phyloP scores from a whole-genome alignment of 129 eudicot genomes.

The Gnaphalium uliginosum region DNA sequence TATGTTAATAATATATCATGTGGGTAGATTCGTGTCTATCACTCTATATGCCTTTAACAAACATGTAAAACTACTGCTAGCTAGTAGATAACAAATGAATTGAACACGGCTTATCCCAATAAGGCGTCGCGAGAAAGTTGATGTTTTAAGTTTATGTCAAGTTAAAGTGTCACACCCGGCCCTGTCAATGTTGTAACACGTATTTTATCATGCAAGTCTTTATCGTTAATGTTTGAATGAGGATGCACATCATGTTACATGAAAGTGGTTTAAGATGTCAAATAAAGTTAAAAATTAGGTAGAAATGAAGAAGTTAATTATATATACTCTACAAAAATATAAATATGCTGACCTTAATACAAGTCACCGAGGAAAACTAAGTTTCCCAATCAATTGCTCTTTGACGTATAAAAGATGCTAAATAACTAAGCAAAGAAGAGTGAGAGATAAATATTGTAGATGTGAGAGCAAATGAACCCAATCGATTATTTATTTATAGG shows the following conservation, averaged over 20 bases:
- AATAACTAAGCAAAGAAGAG: not conserved
- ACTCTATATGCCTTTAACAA: no score
- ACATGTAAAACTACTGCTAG: no score
- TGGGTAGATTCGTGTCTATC: no score
- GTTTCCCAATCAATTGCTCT: not conserved
- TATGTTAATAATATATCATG: no score
- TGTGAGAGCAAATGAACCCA: not conserved
- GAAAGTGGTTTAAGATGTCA: not conserved
- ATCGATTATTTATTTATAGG: not conserved
- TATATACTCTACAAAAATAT: not conserved
- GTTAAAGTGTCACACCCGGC: no score
- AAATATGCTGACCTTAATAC: not conserved
- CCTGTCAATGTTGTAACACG: no score
- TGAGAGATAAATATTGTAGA: not conserved
- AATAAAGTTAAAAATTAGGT: not conserved
- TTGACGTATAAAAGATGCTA: not conserved
- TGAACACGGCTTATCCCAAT: not conserved
- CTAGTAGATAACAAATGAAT: no score
- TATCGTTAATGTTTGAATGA: no score
- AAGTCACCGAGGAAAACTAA: not conserved
- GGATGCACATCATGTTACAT: no score
- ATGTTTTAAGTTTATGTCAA: no score
- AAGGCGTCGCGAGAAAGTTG: not conserved
- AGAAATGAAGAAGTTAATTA: not conserved
- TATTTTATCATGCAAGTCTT: no score